Base-by-base conservation (phyloP, 1,284 basidiomycete genomes). In the Pseudozyma sp. region DNA sequence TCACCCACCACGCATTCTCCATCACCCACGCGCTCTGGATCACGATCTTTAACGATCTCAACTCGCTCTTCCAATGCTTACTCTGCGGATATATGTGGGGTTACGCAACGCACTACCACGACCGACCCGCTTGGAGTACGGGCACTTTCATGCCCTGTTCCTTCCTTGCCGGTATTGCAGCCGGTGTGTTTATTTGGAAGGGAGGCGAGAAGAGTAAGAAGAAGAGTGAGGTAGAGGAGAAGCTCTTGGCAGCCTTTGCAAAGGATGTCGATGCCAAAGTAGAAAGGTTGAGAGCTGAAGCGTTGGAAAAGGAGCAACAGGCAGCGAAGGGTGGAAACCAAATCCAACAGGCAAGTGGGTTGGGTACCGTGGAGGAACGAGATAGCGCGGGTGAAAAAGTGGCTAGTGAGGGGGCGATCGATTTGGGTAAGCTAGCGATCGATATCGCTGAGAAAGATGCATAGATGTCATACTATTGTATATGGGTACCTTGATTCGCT, bases 1-100 rank as follows among this genome's bases (percentile, higher is more conserved):
- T 91, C 61, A 93, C 93, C 0, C 92, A 94, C 83, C 87, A 90
- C 59, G 92, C 92, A 9, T 94, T 93, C 84, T 91, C 92, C 7
- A 78, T 81, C 56, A 61, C 54, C 5, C 54, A 69, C 92, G 75
- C 70, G 7, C 52, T 89, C 91, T 71, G 18, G 39, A 62, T 50
- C 49, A 58, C 52, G 18, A 49, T 56, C 39, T 84, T 92, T 62
- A 92, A 91, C 85, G 92, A 93, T 79, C 89, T 90, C 39, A 94
- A 94, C 85, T 92, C 92, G 1, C 85, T 93, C 59, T 94, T 94
- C 83, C 93, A 94, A 86, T 77, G 74, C 14, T 19, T 72, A 34
- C 36, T 66, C 7, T 71, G 69, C 48, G 74, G 66, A 9, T 67
- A 68, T 59, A 77, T 77, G 75, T 77, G 75, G 75, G 75, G 75